These are phyloP conservation scores for Yarrowia sp. DNA, from an alignment of 805 yeast genomes.

Conservation along the genomic window DNA sequence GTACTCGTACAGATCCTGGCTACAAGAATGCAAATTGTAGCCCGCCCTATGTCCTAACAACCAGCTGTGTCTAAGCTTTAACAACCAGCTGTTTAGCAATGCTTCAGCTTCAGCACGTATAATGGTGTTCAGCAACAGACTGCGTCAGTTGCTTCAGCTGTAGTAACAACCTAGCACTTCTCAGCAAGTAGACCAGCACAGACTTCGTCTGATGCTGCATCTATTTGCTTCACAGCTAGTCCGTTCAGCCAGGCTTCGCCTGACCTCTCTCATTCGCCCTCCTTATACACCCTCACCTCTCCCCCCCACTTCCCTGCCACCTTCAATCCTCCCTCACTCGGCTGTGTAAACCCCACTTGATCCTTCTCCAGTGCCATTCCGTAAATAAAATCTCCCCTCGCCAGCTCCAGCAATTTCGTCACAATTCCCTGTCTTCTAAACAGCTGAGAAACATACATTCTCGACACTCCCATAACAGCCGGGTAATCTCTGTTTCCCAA, in stretches of 20 bases:
- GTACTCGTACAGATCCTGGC: background rate
- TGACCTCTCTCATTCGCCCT: slow-evolving; percentile 6
- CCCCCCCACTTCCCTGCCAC: slow-evolving; percentile 21
- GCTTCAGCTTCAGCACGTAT: too few species aligned
- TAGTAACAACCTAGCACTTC: too few species aligned
- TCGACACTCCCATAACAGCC: slow-evolving; percentile 17
- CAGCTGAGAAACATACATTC: slow-evolving; percentile 25
- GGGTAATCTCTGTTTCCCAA: slow-evolving; percentile 6
- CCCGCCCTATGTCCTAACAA: too few species aligned
- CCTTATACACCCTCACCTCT: background rate
- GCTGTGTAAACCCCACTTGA: slow-evolving; percentile 15
- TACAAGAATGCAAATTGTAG: slow-evolving; percentile 8
- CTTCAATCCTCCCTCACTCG: slow-evolving; percentile 18
- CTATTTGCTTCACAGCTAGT: too few species aligned
- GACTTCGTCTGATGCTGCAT: too few species aligned
- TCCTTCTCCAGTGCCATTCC: background rate
- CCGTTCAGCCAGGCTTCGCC: too few species aligned
- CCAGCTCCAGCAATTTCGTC: slow-evolving; percentile 17
- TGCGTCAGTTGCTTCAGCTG: too few species aligned
- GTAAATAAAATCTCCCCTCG: slow-evolving; percentile 2
- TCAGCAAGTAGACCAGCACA: too few species aligned
- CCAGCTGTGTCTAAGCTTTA: too few species aligned
- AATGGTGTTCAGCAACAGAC: too few species aligned
- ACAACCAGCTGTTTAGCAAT: too few species aligned
- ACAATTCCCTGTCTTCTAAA: background rate